Evolutionary conservation across 1,284 basidiomycete genomes (phyloP).

Genomic region (Cryptococcus jaspeensis): DNA sequence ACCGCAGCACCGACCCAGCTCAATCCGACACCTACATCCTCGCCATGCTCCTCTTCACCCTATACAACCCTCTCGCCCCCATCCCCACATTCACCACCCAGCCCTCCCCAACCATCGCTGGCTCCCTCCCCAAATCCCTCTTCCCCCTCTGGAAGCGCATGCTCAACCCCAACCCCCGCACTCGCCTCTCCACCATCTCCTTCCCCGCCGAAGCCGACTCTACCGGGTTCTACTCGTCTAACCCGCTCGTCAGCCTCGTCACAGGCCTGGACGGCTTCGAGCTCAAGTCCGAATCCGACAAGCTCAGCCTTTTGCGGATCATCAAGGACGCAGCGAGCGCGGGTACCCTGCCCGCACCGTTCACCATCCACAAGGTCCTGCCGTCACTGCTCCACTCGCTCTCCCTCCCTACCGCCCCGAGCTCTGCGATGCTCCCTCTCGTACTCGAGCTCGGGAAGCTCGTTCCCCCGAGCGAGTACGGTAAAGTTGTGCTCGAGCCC

Average conservation of each 20-base stretch:
- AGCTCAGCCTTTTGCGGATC: conserved; percentile 70
- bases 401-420: conserved; percentile 78
- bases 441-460: conserved; percentile 75
- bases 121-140: conserved; percentile 70
- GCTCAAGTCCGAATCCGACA: conserved; percentile 78
- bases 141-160: conserved; percentile 84
- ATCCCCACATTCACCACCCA: conserved; percentile 65
- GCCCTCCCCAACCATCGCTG: conserved; percentile 69
- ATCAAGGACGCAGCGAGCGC: conserved; percentile 70
- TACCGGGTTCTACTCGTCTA: conserved; percentile 78
- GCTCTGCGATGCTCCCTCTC: conserved; percentile 74
- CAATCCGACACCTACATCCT: conserved; percentile 81
- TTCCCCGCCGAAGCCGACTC: conserved; percentile 75
- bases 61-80: conserved; percentile 79
- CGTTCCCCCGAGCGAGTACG: conserved; percentile 70
- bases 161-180: conserved; percentile 80
- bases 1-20: conserved; percentile 63
- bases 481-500: conserved; percentile 67
- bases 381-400: conserved; percentile 82
- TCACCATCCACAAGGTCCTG: conserved; percentile 79
- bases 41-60: conserved; percentile 74
- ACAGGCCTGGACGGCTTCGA: conserved; percentile 83
- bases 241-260: conserved; percentile 82
- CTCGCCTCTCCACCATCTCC: conserved; percentile 69
- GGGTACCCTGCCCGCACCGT: conserved; percentile 76